A percentile compares a stretch with the other conserved stretches of the same genome.
phyloP scores from a whole-genome alignment of 768 basidiomycete species.

The Leccinellum albellum region DNA sequence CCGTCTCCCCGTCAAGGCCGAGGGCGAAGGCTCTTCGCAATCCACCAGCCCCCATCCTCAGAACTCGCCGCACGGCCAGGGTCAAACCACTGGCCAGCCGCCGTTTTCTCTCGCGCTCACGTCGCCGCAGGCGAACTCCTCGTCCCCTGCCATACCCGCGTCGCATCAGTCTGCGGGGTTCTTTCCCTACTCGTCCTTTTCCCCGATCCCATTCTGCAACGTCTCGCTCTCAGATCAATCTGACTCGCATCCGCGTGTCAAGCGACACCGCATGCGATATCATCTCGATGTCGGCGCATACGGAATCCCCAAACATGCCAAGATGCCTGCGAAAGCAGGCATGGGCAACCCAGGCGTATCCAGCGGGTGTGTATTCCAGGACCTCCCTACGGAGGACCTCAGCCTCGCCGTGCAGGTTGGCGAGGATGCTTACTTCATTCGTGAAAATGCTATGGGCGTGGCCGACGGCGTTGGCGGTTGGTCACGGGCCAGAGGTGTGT shows the following conservation, averaged over 20 bases:
- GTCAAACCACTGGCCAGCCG: slow-evolving; percentile 29
- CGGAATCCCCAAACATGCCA: slow-evolving; percentile 68
- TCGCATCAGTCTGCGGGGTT: slow-evolving; percentile 32
- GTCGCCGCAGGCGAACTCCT: slow-evolving; percentile 36
- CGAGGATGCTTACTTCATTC: slow-evolving; percentile 87
- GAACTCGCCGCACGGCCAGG: slow-evolving; percentile 34
- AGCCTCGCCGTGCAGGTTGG: slow-evolving; percentile 74
- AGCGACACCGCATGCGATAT: slow-evolving; percentile 36
- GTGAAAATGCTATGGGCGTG: slow-evolving; percentile 85
- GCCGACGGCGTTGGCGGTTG: slow-evolving; percentile 96
- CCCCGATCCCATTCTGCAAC: slow-evolving; percentile 28
- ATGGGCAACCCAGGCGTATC: slow-evolving; percentile 11
- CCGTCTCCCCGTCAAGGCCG: slow-evolving; percentile 45
- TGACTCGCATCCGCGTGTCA: slow-evolving; percentile 28
- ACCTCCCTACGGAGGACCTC: slow-evolving; percentile 32
- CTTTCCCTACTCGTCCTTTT: slow-evolving; percentile 35
- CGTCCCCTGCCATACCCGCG: slow-evolving; percentile 26
- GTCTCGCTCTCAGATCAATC: slow-evolving; percentile 24
- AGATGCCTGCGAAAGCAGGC: slow-evolving; percentile 29
- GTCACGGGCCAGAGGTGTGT: slow-evolving; percentile 46
- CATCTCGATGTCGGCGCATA: slow-evolving; percentile 78
- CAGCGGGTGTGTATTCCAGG: slow-evolving; percentile 27
- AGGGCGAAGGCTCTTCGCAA: slow-evolving; percentile 41
- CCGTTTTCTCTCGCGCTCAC: slow-evolving; percentile 45
- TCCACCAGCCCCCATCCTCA: slow-evolving; percentile 27